Evolutionary conservation across 345 rosid species (phyloP).

Genomic region (Hirschfeldia incana): DNA sequence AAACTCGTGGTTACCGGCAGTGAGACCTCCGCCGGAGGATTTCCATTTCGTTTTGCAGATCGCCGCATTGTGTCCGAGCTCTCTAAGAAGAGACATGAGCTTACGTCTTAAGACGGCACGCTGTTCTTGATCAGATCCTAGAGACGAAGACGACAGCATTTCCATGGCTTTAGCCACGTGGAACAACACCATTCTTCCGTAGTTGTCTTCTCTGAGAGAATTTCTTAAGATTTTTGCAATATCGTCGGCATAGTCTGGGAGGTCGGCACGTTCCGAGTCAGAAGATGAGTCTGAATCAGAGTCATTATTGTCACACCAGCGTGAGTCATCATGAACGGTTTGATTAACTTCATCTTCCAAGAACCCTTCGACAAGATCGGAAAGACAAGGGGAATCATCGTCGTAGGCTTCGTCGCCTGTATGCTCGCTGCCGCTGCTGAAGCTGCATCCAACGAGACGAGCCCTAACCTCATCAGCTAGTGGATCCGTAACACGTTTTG

Average conservation of each 20-base stretch:
- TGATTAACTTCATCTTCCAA: conserved; percentile 51
- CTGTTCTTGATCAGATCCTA: conserved; percentile 28
- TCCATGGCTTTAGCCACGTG: conserved; percentile 57
- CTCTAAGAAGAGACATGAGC: conserved; percentile 61
- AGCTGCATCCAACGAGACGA: conserved; percentile 52
- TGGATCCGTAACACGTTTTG: conserved; percentile 62
- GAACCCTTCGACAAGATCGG: conserved; percentile 76
- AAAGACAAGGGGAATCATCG: conserved; percentile 63
- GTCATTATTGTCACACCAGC: conserved; percentile 20
- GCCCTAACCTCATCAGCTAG: conserved; percentile 65
- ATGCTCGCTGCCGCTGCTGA: conserved; percentile 83
- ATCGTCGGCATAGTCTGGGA: conserved; percentile 41
- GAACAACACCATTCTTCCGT: conserved; percentile 41
- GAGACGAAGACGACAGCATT: conserved; percentile 36
- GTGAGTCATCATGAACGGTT: not conserved
- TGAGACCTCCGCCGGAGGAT: conserved; percentile 53
- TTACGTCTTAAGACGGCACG: conserved; percentile 45
- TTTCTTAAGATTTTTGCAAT: conserved; percentile 15
- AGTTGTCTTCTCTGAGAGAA: conserved; percentile 43
- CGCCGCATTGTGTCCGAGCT: conserved; percentile 82
- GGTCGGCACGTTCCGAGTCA: conserved; percentile 47
- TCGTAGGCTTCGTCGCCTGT: conserved; percentile 48
- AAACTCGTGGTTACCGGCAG: conserved; percentile 76
- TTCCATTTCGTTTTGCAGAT: conserved; percentile 86
- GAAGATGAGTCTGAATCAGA: conserved; percentile 50